A percentile compares a stretch with the other conserved stretches of the same genome.
Evolutionary conservation across 805 yeast species (phyloP).

Genomic region (Yamadazyma nakazawae): DNA sequence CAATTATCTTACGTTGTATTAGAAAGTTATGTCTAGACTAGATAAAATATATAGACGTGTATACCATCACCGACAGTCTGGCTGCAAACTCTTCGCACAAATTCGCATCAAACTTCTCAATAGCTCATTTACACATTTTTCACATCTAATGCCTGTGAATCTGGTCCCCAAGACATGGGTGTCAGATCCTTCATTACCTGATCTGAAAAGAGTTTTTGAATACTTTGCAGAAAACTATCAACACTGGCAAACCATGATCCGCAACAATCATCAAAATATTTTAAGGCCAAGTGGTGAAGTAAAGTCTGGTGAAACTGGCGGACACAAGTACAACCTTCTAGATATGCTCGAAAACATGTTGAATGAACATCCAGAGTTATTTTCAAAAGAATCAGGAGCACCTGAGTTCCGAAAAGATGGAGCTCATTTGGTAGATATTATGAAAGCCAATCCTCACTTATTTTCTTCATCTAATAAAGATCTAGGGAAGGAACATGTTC

Average conservation of each 20-base stretch:
- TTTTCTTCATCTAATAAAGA: neutral
- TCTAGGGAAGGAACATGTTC: no score
- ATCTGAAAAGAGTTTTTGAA: slow-evolving; percentile 21
- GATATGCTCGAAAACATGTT: neutral
- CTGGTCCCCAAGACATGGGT: neutral
- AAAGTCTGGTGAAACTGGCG: neutral
- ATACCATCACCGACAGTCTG: neutral
- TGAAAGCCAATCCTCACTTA: neutral
- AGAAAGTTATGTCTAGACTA: no score
- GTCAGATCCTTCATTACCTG: neutral
- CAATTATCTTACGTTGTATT: no score
- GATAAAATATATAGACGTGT: no score
- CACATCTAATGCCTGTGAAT: neutral
- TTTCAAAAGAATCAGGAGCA: neutral
- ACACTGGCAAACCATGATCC: slow-evolving; percentile 35
- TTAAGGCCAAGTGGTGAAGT: neutral
- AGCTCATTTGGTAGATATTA: neutral
- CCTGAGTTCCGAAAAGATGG: neutral
- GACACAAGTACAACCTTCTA: neutral
- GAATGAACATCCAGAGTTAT: slow-evolving; percentile 1
- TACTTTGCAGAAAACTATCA: slow-evolving; percentile 36
- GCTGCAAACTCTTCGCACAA: slow-evolving; percentile 4
- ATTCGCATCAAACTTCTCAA: neutral
- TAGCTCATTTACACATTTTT: neutral
- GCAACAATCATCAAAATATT: slow-evolving; percentile 7